These are phyloP conservation scores for Pelagomonas calceolata DNA, from an alignment of 108 stramenopile genomes.

Conservation along the genomic window DNA sequence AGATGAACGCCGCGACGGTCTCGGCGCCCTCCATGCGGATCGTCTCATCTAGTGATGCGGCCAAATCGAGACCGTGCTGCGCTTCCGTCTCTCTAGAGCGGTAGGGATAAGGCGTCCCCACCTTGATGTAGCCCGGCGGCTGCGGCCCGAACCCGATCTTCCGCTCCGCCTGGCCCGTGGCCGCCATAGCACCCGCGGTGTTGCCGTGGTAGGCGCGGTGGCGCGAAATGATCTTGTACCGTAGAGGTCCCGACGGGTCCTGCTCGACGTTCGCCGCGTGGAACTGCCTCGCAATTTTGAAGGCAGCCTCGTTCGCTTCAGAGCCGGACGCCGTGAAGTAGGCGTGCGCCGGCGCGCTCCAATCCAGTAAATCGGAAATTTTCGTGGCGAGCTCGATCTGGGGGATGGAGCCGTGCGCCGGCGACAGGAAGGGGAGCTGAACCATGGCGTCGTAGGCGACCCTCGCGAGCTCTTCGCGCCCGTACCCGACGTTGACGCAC, in stretches of 20 bases:
- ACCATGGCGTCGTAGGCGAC: not conserved
- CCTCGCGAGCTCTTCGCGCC: not conserved
- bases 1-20: conserved; percentile 19
- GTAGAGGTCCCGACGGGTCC: not conserved
- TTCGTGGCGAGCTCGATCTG: not conserved
- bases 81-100: conserved; percentile 10
- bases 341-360: not conserved
- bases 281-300: conserved; percentile 43
- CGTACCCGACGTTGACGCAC: not conserved
- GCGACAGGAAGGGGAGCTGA: not conserved
- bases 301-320: conserved; percentile 48
- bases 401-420: not conserved
- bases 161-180: conserved; percentile 31
- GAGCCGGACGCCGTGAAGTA: conserved; percentile 34
- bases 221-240: conserved; percentile 46
- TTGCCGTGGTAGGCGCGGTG: conserved; percentile 50
- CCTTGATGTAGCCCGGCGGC: conserved; percentile 46
- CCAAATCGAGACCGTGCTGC: conserved; percentile 35
- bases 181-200: conserved; percentile 24
- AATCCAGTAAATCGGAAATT: not conserved
- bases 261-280: conserved; percentile 23
- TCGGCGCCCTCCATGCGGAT: conserved; percentile 55
- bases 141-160: conserved; percentile 28
- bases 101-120: conserved; percentile 43
- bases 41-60: conserved; percentile 50